Evolutionary conservation across 768 basidiomycete genomes (phyloP).

Genomic region (Favolaschia claudopus): DNA sequence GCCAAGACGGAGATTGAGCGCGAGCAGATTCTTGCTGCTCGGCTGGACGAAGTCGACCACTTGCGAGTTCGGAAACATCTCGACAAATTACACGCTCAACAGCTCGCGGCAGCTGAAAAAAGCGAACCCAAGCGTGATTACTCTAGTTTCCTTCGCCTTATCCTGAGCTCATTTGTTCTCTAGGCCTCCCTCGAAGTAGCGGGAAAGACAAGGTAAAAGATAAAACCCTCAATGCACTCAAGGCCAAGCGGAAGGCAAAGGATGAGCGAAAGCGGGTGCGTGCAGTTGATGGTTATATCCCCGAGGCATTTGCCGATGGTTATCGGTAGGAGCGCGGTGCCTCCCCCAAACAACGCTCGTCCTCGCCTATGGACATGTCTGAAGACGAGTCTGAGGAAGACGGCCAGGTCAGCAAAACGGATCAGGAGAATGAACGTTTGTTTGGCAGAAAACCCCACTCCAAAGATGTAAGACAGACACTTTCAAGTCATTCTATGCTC

Average conservation of each 20-base stretch:
- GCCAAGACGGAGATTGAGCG: slow-evolving; percentile 87
- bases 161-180: slow-evolving; percentile 2
- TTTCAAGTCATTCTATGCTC: slow-evolving; percentile 45
- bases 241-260: slow-evolving; percentile 86
- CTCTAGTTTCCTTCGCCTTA: background rate
- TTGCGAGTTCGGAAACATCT: slow-evolving; percentile 75
- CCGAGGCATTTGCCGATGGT: no score
- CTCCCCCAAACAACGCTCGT: slow-evolving; percentile 75
- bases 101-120: slow-evolving; percentile 54
- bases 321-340: slow-evolving; percentile 53
- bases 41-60: slow-evolving; percentile 83
- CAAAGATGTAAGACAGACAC: no score
- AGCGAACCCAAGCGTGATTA: slow-evolving; percentile 72
- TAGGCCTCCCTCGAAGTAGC: slow-evolving; percentile 36
- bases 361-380: slow-evolving; percentile 86
- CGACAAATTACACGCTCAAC: slow-evolving; percentile 75
- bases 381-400: slow-evolving; percentile 87
- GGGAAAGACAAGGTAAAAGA: slow-evolving; percentile 88
- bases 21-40: slow-evolving; percentile 83
- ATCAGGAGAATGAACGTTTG: slow-evolving; percentile 75
- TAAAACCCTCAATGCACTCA: slow-evolving; percentile 83
- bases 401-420: slow-evolving; percentile 76
- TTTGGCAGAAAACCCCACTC: no score
- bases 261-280: slow-evolving; percentile 86
- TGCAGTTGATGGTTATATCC: no score